Evolutionary conservation across 2,329 filamentous ascomycete genomes (phyloP), one percentile per base, ranked within the genome.

Genomic region (Lecanicillium sp.): DNA sequence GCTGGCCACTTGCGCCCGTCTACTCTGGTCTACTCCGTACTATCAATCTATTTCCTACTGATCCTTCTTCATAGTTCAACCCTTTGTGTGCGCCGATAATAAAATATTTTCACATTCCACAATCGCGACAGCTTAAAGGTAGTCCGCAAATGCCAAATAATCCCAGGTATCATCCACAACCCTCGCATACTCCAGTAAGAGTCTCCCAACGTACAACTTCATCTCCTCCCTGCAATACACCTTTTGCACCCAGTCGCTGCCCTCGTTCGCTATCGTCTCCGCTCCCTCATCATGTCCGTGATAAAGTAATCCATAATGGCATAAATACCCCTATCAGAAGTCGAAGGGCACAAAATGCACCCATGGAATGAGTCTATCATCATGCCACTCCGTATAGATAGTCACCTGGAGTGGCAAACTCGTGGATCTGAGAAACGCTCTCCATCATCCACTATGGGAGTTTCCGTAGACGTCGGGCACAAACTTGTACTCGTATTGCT

Each of bases 381-480:
- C 77, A 47, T 81, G 77, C 78, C 78, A 82, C 50, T 82, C 78
- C 20, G 68, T 61, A 49, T 77, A 82, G 17, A 81, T 65, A 2
- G 77, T 80, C 3, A 71, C 67, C 53, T 82, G 81, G 50, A 82
- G 65, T 0, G 72, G 72, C 7, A 79, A 50, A 15, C 67, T 72
- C 3, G 67, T 76, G 6, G 68, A 74, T n/a, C 64, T 59, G 4
- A 81, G 56, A 46, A 80, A 76, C 0, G 62, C 64, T 25, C 65
- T 58, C 51, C 64, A 76, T 12, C 71, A 60, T 3, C 68, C 71
- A 28, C 62, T 68, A 48, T 72, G 72, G 1, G 61, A 65, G 49
- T 73, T 66, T 3, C 78, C 78, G 50, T 81, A 78, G 18, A 80
- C 64, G 50, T 82, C 78, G 0, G 72, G 65, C 11, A 81, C 61